Percentiles rank a stretch among this genome's conserved stretches.
phyloP scores from a whole-genome alignment of 1,139 yeast species.

The Saccharomyces hybrid region DNA sequence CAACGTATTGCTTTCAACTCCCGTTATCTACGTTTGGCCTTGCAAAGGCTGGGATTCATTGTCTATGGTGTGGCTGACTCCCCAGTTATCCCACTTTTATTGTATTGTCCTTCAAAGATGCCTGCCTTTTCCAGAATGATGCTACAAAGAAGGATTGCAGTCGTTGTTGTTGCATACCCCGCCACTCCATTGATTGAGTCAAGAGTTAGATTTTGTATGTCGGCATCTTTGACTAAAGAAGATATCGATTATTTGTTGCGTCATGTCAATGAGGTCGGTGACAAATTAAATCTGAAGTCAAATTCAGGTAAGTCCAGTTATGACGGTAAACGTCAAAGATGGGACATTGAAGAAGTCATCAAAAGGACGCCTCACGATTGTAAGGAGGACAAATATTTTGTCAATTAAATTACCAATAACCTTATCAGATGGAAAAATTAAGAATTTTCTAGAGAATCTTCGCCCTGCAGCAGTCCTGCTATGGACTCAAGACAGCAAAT shows the following conservation, averaged over 20 bases:
- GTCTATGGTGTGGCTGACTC: slow-evolving; percentile 94
- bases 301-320: slow-evolving; percentile 73
- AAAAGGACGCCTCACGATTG: slow-evolving; percentile 69
- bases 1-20: slow-evolving; percentile 94
- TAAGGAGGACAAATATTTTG: slow-evolving; percentile 39
- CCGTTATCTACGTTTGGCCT: slow-evolving; percentile 82
- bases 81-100: slow-evolving; percentile 84
- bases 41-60: slow-evolving; percentile 86
- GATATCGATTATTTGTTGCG: slow-evolving; percentile 78
- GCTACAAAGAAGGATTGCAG: slow-evolving; percentile 75
- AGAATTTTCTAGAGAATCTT: not conserved
- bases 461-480: too few relatives aligned
- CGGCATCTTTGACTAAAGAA: slow-evolving; percentile 85
- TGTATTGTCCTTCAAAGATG: slow-evolving; percentile 90
- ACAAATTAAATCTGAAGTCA: slow-evolving; percentile 62
- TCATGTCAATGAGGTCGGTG: slow-evolving; percentile 75
- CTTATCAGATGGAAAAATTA: not conserved
- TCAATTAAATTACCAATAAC: slow-evolving; percentile 8
- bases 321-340: slow-evolving; percentile 59
- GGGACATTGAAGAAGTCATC: slow-evolving; percentile 70
- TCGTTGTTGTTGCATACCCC: slow-evolving; percentile 95
- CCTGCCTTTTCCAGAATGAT: slow-evolving; percentile 83
- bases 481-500: not conserved
- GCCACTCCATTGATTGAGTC: slow-evolving; percentile 91
- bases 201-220: slow-evolving; percentile 87